Base-by-base conservation (phyloP, 805 yeast species). In the Spathaspora hagerdaliae region DNA sequence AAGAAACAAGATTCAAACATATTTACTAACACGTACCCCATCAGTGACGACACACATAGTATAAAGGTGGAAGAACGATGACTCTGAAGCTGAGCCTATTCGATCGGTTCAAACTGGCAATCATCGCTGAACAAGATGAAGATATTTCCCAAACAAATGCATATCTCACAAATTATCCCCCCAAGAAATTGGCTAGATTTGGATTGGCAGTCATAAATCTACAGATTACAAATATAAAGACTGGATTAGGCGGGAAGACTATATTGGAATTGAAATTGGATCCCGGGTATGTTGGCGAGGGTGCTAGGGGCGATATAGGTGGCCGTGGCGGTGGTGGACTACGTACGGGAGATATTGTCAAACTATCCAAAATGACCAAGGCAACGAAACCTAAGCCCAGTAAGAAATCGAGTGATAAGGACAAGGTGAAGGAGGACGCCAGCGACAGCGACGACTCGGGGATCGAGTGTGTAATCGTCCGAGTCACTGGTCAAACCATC, bases 131-230 rank as follows among this genome's bases (percentile, higher is more conserved):
- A 44, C 74, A 69, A 51, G 50, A 57, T 43, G 59, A 67, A 11
- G 77, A 72, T 45, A 48, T 63, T 15, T 57, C 58, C 24, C 54
- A 57, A 24, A 67, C 74, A 7, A 57, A 68, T 39, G 45, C 58
- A 4, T 69, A 65, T 41, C 58, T 72, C 19, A 55, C 55, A 37
- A 36, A 58, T 5, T 68, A 65, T 46, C 52, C 92, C 1, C 81
- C 90, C 1, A 83, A 84, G 57, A 73, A 74, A 45, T 70, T 92
- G n/a, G 85, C 85, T 0, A 64, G 70, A 9, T 73, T 78, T 43
- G 97, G 97, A 0, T 67, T 87, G 26, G 97, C 97, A 0, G 69
- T 88, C 5, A 61, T 82, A 40, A 87, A 90, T 60, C 67, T 92
- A 40, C 59, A 67, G 0, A 66, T 85, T 11, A 74, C 75, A n/a